phyloP scores from a whole-genome alignment of 495 filamentous ascomycete genomes.

The Xylaria curta region DNA sequence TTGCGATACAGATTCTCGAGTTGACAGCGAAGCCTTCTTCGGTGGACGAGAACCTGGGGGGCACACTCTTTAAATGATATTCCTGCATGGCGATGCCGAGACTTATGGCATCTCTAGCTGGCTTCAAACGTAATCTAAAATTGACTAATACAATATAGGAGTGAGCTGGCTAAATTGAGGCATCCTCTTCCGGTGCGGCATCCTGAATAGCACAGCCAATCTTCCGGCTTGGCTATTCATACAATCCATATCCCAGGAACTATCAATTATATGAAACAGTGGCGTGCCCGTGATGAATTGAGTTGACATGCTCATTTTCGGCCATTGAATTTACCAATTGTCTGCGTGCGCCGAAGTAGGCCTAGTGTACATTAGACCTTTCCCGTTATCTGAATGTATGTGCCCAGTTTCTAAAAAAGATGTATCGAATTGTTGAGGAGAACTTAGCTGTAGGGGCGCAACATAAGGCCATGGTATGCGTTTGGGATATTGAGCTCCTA shows the following conservation, averaged over 20 bases:
- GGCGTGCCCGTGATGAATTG: background rate
- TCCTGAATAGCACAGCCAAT: background rate
- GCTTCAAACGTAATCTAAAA: conserved; percentile 11
- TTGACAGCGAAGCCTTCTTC: background rate
- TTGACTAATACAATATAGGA: conserved; percentile 11
- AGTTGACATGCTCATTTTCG: background rate
- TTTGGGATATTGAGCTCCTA: background rate
- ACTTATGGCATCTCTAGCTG: background rate
- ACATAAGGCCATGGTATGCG: background rate
- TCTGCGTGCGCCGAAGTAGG: background rate
- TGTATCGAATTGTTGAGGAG: background rate
- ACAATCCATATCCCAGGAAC: background rate
- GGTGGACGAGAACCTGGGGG: background rate
- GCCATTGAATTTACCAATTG: conserved; percentile 15
- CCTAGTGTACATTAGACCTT: background rate
- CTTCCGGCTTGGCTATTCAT: conserved; percentile 23
- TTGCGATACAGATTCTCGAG: background rate
- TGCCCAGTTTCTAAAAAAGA: background rate
- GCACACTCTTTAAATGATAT: conserved; percentile 7
- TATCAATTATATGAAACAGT: background rate
- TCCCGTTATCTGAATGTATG: background rate
- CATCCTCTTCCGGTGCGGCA: conserved; percentile 12
- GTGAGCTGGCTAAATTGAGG: conserved; percentile 18
- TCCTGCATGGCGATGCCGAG: background rate
- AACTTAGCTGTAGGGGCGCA: background rate